These are phyloP conservation scores for Aspergillus baeticus DNA, from an alignment of 495 filamentous ascomycete species.

Conservation along the genomic window DNA sequence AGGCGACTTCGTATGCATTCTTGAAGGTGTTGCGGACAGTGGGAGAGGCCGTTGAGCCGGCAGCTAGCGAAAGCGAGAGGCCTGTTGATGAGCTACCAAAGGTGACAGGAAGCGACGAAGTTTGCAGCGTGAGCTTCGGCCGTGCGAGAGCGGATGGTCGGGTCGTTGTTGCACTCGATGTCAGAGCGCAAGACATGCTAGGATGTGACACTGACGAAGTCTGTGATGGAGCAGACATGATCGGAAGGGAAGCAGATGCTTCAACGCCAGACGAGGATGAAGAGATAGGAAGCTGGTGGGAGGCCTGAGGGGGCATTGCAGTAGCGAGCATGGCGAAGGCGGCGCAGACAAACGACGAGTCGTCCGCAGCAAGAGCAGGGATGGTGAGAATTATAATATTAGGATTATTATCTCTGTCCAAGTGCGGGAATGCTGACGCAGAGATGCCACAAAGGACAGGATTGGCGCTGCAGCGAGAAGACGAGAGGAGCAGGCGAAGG, in stretches of 20 bases:
- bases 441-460: constrained; percentile 4
- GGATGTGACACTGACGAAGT: constrained; percentile 25
- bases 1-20: constrained; percentile 72
- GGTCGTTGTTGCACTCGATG: constrained; percentile 33
- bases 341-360: background rate
- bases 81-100: constrained; percentile 55
- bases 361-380: constrained; percentile 1
- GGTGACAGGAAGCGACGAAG: constrained; percentile 49
- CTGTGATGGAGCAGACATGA: constrained; percentile 18
- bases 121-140: constrained; percentile 82
- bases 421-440: constrained; percentile 25
- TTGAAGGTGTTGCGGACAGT: constrained; percentile 80
- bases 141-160: constrained; percentile 49
- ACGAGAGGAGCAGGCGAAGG: constrained; percentile 6
- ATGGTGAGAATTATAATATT: background rate
- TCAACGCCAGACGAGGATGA: constrained; percentile 22
- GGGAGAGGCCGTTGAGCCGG: constrained; percentile 65
- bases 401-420: constrained; percentile 13
- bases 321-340: constrained; percentile 17
- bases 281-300: constrained; percentile 8
- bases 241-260: constrained; percentile 7
- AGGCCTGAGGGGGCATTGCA: constrained; percentile 17
- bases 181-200: constrained; percentile 26
- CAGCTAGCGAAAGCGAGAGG: constrained; percentile 54
- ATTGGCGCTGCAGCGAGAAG: constrained; percentile 4